Percentiles rank a stretch among this genome's conserved stretches.
phyloP scores from a whole-genome alignment of 2,329 filamentous ascomycete species.

The Ophiognomonia clavigignenti-juglandacearum region DNA sequence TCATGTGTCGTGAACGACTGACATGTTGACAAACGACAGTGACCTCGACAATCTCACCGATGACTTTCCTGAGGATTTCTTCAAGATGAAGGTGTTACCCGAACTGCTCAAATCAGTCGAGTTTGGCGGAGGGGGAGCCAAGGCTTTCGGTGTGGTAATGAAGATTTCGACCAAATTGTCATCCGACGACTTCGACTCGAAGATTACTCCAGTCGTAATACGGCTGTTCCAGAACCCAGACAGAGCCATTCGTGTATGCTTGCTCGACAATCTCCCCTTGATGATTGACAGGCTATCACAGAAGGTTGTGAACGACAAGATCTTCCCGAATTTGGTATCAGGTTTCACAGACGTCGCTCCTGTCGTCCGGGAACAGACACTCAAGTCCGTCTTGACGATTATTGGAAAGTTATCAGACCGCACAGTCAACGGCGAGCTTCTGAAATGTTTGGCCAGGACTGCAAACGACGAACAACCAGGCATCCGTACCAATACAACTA shows the following conservation, averaged over 20 bases:
- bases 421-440: slow-evolving; percentile 85
- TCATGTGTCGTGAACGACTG: background rate
- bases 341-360: slow-evolving; percentile 91
- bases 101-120: slow-evolving; percentile 98
- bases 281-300: slow-evolving; percentile 91
- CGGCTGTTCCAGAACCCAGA: slow-evolving; percentile 88
- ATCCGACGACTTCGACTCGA: slow-evolving; percentile 82
- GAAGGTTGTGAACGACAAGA: slow-evolving; percentile 90
- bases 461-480: slow-evolving; percentile 97
- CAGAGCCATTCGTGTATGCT: slow-evolving; percentile 82
- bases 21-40: slow-evolving; percentile 34
- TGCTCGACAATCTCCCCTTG: slow-evolving; percentile 79
- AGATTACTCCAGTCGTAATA: slow-evolving; percentile 80
- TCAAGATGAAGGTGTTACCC: slow-evolving; percentile 93
- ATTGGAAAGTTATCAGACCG: slow-evolving; percentile 88
- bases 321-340: slow-evolving; percentile 91
- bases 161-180: slow-evolving; percentile 86
- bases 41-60: slow-evolving; percentile 83
- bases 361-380: slow-evolving; percentile 88
- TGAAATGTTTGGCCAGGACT: slow-evolving; percentile 88
- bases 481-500: slow-evolving; percentile 96
- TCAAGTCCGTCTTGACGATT: slow-evolving; percentile 87
- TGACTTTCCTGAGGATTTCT: slow-evolving; percentile 96
- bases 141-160: slow-evolving; percentile 82
- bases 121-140: slow-evolving; percentile 91